phyloP scores from a whole-genome alignment of 192 early-diverging fungal species.

The Coemansia sp. region DNA sequence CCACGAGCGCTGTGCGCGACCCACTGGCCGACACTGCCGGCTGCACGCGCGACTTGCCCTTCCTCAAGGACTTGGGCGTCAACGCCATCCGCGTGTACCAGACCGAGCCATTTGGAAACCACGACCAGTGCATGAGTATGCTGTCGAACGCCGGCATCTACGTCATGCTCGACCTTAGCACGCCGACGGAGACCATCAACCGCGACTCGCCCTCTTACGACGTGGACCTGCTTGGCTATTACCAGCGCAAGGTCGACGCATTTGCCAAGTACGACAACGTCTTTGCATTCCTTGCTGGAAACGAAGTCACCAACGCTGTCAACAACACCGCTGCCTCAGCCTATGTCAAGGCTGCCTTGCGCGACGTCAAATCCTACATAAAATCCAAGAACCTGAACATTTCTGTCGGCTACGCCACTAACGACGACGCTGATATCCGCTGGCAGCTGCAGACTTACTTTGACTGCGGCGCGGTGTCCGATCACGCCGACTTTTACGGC shows the following conservation, averaged over 20 bases:
- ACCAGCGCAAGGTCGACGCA: conserved; percentile 58
- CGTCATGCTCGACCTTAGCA: conserved; percentile 63
- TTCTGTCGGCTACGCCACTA: conserved; percentile 73
- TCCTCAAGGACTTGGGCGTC: conserved; percentile 64
- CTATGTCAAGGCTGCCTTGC: conserved; percentile 64
- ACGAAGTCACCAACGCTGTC: conserved; percentile 66
- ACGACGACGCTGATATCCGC: conserved; percentile 68
- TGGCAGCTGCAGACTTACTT: conserved; percentile 64
- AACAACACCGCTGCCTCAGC: conserved; percentile 60
- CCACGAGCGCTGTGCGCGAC: conserved; percentile 45
- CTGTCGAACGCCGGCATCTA: conserved; percentile 67
- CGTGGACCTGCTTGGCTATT: conserved; percentile 54
- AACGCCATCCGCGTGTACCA: conserved; percentile 74
- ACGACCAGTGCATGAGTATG: conserved; percentile 69
- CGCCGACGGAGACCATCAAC: conserved; percentile 59
- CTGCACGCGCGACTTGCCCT: conserved; percentile 59
- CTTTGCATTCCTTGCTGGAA: conserved; percentile 68
- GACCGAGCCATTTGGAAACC: conserved; percentile 56
- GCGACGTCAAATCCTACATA: conserved; percentile 64
- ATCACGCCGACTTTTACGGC: conserved; percentile 68
- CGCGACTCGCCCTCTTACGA: conserved; percentile 61
- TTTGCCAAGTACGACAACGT: conserved; percentile 64
- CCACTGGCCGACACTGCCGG: conserved; percentile 57
- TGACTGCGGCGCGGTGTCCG: conserved; percentile 57
- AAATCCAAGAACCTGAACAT: conserved; percentile 51